Evolutionary conservation across 1,139 yeast genomes (phyloP), one percentile per base, ranked within the genome.

Genomic region (Eremothecium gossypii): DNA sequence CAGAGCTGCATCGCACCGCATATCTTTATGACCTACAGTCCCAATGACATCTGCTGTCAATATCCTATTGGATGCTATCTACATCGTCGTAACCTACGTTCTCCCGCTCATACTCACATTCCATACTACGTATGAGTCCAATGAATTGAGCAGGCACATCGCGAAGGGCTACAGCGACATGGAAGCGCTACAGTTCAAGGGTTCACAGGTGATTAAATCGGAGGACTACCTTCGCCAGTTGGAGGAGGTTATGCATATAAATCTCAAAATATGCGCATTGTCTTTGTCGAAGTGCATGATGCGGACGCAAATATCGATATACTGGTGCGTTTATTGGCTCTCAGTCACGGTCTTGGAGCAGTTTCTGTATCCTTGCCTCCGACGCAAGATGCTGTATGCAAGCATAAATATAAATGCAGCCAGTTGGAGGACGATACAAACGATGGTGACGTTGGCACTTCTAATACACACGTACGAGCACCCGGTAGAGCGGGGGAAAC

Each of bases 321-420:
- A 33, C 36, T 41, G 44, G 44, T 33, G 38, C 34, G 33, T 38
- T 11, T 41, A 41, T 29, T 41, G 44, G 44, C 31, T 41, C 34
- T 9, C 33, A 12, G 33, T 33, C 7, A 36, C 29, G 29, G 26
- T 32, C 29, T 30, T 36, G 17, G 27, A 32, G 12, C 34, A 33
- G 4, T 27, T 27, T 5, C 4, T 41, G 11, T 13, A 30, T 13
- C 43, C 40, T 8, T 17, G 23, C 23, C 4, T 11, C 13, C 12
- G 3, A 9, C 3, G n/a, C 11, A 31, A 13, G n/a, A 12, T 7
- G 12, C n/a, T 4, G 6, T 31, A 30, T 29, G 37, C 20, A 11
- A 32, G 4, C 32, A 27, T 12, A 20, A 13, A 13, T 9, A 4
- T 34, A 20, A 14, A 17, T 9, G 29, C 13, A n/a, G 29, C 10